These are phyloP conservation scores for Trichosanthes cucumerina DNA, from an alignment of 306 rosid species.

Conservation along the genomic window DNA sequence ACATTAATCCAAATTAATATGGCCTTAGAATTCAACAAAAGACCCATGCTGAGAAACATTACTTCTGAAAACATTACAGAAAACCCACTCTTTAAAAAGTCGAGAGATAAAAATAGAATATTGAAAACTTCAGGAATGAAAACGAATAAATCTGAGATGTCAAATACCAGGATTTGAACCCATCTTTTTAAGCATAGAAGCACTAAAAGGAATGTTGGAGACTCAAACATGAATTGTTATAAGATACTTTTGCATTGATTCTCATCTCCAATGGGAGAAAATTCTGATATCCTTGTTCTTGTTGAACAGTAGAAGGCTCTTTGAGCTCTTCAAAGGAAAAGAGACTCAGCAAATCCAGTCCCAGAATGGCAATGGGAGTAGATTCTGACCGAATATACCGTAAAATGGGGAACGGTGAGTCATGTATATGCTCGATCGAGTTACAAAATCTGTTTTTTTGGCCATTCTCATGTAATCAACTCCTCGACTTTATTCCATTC, in stretches of 20 bases:
- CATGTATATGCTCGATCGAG: not conserved
- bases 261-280: not conserved
- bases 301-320: slow-evolving; percentile 74
- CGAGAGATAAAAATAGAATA: not conserved
- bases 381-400: slow-evolving; percentile 20
- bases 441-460: not conserved
- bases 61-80: too few species aligned
- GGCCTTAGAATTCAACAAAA: too few species aligned
- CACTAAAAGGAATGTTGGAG: not conserved
- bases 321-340: slow-evolving; percentile 55
- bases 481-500: not conserved
- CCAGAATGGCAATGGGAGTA: slow-evolving; percentile 9
- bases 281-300: not conserved
- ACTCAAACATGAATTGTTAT: not conserved
- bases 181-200: not conserved
- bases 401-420: slow-evolving; percentile 41
- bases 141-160: not conserved
- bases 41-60: too few species aligned
- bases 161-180: not conserved
- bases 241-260: not conserved
- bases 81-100: not conserved
- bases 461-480: not conserved
- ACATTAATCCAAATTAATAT: too few species aligned
- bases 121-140: not conserved
- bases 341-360: slow-evolving; percentile 27